Conservation (phyloP, 75 land plant genomes). For the Ceratopteris richardii region DNA sequence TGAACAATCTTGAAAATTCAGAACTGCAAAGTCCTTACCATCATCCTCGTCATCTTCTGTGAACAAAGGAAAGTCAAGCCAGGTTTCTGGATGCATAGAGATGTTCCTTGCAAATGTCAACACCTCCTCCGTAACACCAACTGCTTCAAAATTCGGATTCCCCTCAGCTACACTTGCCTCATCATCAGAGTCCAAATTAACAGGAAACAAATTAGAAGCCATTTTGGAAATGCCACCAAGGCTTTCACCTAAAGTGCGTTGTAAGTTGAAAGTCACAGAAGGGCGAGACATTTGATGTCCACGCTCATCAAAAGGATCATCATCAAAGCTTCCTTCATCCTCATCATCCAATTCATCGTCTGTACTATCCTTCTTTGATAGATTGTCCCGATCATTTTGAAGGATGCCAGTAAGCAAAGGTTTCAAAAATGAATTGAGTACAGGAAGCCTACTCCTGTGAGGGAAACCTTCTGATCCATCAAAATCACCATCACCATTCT, state of each 20-base stretch:
- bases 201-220: constrained; percentile 50
- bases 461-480: background rate
- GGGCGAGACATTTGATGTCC: background rate
- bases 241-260: background rate
- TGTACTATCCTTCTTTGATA: background rate
- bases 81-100: constrained; percentile 91
- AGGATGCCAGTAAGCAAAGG: constrained; percentile 1
- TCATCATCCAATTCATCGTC: background rate
- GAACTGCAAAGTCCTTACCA: constrained; percentile 27
- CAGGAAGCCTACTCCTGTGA: background rate
- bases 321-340: background rate
- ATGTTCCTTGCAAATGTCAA: constrained; percentile 86
- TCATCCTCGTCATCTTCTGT: constrained; percentile 69
- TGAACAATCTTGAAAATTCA: too few relatives aligned
- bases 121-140: constrained; percentile 87
- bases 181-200: constrained; percentile 14
- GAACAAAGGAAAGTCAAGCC: constrained; percentile 83
- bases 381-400: background rate
- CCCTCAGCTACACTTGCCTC: constrained; percentile 18
- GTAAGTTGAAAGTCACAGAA: background rate
- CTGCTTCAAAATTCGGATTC: constrained; percentile 13
- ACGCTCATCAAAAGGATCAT: background rate
- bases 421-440: background rate
- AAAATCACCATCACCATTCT: background rate
- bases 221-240: constrained; percentile 54